Evolutionary conservation across 306 rosid species (phyloP).

Genomic region (Luffa acutangula): DNA sequence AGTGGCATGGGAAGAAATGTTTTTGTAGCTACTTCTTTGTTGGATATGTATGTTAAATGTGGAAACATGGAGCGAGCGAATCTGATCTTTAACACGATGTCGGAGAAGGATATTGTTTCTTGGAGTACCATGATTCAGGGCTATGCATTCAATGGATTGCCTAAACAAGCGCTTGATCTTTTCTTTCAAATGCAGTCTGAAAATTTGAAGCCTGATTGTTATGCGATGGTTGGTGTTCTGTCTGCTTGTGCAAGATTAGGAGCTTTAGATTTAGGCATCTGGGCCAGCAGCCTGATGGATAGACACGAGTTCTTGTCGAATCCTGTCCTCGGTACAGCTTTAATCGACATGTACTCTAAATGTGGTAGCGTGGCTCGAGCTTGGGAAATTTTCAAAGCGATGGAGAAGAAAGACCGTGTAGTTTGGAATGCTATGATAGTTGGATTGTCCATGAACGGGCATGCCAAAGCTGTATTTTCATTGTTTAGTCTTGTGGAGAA

Average conservation of each 20-base stretch:
- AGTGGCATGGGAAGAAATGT: slow-evolving; percentile 35
- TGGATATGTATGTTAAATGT: slow-evolving; percentile 11
- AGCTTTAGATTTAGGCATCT: slow-evolving; percentile 1
- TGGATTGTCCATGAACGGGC: slow-evolving; percentile 62
- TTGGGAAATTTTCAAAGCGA: slow-evolving; percentile 38
- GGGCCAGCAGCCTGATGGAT: slow-evolving; percentile 35
- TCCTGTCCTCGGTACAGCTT: slow-evolving; percentile 57
- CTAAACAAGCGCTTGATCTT: neutral
- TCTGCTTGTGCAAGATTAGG: slow-evolving; percentile 6
- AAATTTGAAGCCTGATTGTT: slow-evolving; percentile 48
- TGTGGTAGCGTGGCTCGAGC: slow-evolving; percentile 53
- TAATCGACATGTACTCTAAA: slow-evolving; percentile 67
- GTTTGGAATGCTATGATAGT: slow-evolving; percentile 53
- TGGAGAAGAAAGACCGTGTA: slow-evolving; percentile 50
- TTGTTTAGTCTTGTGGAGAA: slow-evolving; percentile 54
- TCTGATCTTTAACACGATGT: neutral
- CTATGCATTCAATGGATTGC: neutral
- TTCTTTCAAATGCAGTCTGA: slow-evolving; percentile 39
- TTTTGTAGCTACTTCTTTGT: slow-evolving; percentile 51
- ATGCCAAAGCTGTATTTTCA: slow-evolving; percentile 44
- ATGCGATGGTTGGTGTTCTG: slow-evolving; percentile 45
- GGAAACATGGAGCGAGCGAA: neutral
- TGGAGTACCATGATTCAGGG: slow-evolving; percentile 8
- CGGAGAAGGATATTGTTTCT: slow-evolving; percentile 3
- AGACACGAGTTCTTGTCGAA: slow-evolving; percentile 31